These are phyloP conservation scores for Botrytis pseudocinerea DNA, from an alignment of 2,329 filamentous ascomycete genomes.

Conservation along the genomic window DNA sequence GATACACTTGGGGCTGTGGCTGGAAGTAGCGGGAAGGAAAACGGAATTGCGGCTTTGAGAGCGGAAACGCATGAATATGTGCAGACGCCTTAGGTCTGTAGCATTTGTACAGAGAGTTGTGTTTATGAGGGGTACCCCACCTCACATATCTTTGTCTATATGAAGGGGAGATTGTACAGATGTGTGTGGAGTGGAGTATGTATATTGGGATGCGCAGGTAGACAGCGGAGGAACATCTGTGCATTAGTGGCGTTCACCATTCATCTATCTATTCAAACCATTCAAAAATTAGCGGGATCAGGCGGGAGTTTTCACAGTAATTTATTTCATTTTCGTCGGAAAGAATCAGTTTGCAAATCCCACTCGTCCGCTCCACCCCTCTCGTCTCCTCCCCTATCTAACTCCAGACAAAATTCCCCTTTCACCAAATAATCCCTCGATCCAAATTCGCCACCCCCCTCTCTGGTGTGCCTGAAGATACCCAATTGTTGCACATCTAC, in stretches of 20 bases:
- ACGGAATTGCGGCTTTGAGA: constrained; percentile 13
- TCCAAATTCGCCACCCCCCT: not conserved
- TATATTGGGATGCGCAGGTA: not conserved
- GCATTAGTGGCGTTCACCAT: constrained; percentile 5
- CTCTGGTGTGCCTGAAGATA: not conserved
- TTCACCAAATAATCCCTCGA: not conserved
- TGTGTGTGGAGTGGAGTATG: not conserved
- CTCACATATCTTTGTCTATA: not conserved
- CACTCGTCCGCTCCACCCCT: not conserved
- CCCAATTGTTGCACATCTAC: not conserved
- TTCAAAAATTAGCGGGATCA: not conserved
- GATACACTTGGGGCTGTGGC: constrained; percentile 8
- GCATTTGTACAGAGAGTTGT: not conserved
- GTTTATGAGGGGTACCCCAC: not conserved
- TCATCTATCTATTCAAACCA: not conserved
- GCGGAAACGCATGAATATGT: constrained; percentile 14
- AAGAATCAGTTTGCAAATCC: not conserved
- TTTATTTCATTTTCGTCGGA: not conserved
- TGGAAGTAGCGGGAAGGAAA: constrained; percentile 19
- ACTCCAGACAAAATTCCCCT: not conserved
- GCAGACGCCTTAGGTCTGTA: constrained; percentile 11
- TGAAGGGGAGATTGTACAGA: not conserved
- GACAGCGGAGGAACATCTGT: not conserved
- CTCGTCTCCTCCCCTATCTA: no score
- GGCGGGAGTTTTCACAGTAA: not conserved